Evolutionary conservation across 1,284 basidiomycete species (phyloP), one percentile per base, ranked within the genome.

Genomic region (Rhodotorula mucilaginosa): DNA sequence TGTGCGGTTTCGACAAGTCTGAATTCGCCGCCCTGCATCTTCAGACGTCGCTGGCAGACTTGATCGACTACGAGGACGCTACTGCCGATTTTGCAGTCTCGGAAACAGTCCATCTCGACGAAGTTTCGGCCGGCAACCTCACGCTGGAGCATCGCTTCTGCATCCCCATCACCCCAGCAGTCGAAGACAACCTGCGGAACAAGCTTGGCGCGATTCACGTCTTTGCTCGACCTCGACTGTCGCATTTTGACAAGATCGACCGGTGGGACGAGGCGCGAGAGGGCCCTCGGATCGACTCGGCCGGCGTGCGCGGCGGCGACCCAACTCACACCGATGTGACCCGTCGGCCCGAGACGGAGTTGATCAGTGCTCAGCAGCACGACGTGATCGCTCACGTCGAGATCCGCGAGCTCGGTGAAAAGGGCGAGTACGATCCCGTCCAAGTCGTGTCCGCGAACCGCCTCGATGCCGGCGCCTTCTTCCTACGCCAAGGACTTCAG

Each of bases 401-500:
- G 79, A 86, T 99, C 61, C 89, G 88, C 79, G 95, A 99, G 81
- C 86, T 99, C 48, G 88, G 87, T 39, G 87, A 90, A 7, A 87
- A 90, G 72, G 96, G 96, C 46, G 86, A 89, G 67, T 98, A 97
- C 80, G 81, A 84, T 48, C 89, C 93, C 6, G 91, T 95, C 0
- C 89, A 91, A 15, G 93, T 97, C 2, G 82, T 92, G 57, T 88
- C 90, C 6, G 86, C 88, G 70, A 87, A 89, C n/a, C 82, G 84
- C 67, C 83, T 93, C 51, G 93, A 96, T 80, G 58, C 91, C 12
- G 93, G 94, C 15, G 88, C 88, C 60, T 96, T 97, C 80, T 89
- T 88, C 74, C 84, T 98, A 23, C 92, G 93, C 77, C 97, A 98
- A 82, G 96, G 96, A 13, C 82, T 98, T 31, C 96, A 99, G 80